Conservation (phyloP, 1,139 yeast genomes). For the Blastobotrys raffinosifermentans region DNA sequence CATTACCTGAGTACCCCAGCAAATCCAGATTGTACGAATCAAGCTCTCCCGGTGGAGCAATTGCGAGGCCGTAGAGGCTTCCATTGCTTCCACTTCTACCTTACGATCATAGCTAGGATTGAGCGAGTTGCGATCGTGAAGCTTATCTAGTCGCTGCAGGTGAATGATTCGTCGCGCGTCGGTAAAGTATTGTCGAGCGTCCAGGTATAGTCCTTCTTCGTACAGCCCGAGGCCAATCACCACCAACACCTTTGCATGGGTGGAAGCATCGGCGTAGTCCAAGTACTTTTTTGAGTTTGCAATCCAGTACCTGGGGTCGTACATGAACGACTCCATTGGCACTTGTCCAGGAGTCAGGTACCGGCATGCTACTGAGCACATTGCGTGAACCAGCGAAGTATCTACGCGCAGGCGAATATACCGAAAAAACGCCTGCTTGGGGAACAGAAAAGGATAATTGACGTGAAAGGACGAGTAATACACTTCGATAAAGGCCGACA, state of each 20-base stretch:
- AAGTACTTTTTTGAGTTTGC: constrained; percentile 17
- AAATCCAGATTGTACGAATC: constrained; percentile 20
- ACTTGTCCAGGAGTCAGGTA: constrained; percentile 23
- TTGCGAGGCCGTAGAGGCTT: constrained; percentile 13
- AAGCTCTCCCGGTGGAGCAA: constrained; percentile 16
- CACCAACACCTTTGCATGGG: constrained; percentile 15
- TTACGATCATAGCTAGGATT: constrained; percentile 11
- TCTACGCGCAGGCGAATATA: constrained; percentile 36
- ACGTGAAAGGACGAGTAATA: constrained; percentile 47
- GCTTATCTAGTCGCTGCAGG: constrained; percentile 11
- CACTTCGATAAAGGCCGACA: constrained; percentile 39
- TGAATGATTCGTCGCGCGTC: constrained; percentile 9
- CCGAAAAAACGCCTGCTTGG: constrained; percentile 36
- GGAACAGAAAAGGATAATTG: constrained; percentile 42
- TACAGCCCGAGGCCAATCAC: constrained; percentile 14
- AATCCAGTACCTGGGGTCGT: constrained; percentile 25
- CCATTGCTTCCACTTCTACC: constrained; percentile 13
- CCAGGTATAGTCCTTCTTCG: constrained; percentile 10
- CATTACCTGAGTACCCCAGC: constrained; percentile 16
- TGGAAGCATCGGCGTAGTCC: constrained; percentile 11
- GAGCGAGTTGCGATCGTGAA: constrained; percentile 10
- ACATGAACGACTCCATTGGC: constrained; percentile 14
- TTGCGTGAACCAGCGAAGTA: constrained; percentile 42
- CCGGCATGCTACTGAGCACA: constrained; percentile 42
- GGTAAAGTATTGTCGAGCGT: constrained; percentile 8